Evolutionary conservation across 306 rosid genomes (phyloP).

Genomic region (Quercus suber): DNA sequence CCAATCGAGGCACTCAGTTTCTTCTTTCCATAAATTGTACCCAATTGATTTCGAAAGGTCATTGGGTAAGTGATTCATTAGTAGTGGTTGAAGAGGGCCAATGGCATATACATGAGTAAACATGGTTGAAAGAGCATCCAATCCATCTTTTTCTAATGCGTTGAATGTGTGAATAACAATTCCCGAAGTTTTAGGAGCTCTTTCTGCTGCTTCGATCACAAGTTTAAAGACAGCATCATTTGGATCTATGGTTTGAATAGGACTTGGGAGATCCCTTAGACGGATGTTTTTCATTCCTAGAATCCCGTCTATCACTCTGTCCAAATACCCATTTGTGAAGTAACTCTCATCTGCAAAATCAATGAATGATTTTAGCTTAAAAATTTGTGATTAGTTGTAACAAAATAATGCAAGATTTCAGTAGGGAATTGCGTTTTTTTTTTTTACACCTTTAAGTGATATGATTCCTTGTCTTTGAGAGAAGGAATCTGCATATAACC

Average conservation of each 20-base stretch:
- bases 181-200: background rate
- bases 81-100: slow-evolving; percentile 11
- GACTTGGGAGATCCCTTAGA: slow-evolving; percentile 6
- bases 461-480: background rate
- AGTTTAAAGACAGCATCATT: background rate
- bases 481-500: background rate
- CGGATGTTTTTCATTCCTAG: background rate
- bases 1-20: slow-evolving; percentile 18
- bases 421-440: background rate
- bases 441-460: slow-evolving; percentile 8
- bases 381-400: background rate
- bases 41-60: background rate
- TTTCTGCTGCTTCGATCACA: background rate
- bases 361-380: background rate
- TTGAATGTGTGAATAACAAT: slow-evolving; percentile 4
- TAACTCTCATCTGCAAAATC: slow-evolving; percentile 11
- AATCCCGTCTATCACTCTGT: slow-evolving; percentile 13
- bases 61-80: background rate
- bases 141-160: slow-evolving; percentile 7
- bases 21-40: slow-evolving; percentile 14
- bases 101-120: background rate
- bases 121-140: slow-evolving; percentile 3
- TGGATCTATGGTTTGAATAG: background rate
- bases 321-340: slow-evolving; percentile 13
- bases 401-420: background rate